Percentiles rank a stretch among this genome's conserved stretches.
Conservation (phyloP, 768 basidiomycete genomes). For the Tephrocybe rancida region DNA sequence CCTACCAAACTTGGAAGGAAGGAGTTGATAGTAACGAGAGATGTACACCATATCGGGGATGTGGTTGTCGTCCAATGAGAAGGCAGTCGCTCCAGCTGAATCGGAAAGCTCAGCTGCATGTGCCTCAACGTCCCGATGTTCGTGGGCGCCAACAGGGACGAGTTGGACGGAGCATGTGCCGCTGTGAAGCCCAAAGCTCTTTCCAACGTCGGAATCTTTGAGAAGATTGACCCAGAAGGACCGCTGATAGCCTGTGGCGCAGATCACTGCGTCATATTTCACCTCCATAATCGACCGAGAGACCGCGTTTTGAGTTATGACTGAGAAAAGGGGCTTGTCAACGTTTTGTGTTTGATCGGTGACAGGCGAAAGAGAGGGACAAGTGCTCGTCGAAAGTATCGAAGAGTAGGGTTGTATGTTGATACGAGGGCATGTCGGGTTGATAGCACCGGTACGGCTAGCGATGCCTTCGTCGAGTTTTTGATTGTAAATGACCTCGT, state of each 20-base stretch:
- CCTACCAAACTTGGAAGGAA: constrained; percentile 25
- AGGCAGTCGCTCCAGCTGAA: constrained; percentile 23
- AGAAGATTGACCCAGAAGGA: constrained; percentile 47
- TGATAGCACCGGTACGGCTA: constrained; percentile 26
- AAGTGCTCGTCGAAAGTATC: constrained; percentile 31
- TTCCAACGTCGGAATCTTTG: constrained; percentile 38
- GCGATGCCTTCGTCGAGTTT: constrained; percentile 45
- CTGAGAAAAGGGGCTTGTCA: constrained; percentile 10
- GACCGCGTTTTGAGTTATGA: constrained; percentile 39
- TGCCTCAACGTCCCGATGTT: constrained; percentile 12
- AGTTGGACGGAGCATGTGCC: constrained; percentile 24
- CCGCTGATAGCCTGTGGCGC: constrained; percentile 57
- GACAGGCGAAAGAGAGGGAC: not conserved
- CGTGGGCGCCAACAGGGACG: constrained; percentile 20
- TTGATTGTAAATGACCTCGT: constrained; percentile 54
- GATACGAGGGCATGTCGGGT: constrained; percentile 28
- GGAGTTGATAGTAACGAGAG: constrained; percentile 43
- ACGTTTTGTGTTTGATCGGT: not conserved
- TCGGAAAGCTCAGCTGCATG: constrained; percentile 22
- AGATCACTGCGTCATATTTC: constrained; percentile 50
- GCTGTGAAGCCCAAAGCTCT: constrained; percentile 34
- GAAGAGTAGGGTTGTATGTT: constrained; percentile 39
- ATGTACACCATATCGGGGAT: constrained; percentile 31
- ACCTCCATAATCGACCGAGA: constrained; percentile 30
- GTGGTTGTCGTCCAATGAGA: constrained; percentile 15